phyloP scores from a whole-genome alignment of 345 rosid species.

The Boechera stricta region DNA sequence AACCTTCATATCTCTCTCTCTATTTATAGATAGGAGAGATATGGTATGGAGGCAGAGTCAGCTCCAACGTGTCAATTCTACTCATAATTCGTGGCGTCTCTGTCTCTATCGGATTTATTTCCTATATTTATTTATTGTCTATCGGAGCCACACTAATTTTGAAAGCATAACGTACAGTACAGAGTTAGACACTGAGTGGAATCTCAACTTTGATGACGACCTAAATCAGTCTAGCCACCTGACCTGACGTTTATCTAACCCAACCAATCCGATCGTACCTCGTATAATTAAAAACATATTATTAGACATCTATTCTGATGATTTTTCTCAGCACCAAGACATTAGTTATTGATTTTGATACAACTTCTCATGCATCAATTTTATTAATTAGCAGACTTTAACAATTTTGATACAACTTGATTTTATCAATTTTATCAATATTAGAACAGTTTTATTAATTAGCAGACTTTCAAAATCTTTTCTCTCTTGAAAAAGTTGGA shows the following conservation, averaged over 20 bases:
- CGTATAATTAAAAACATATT: too few species aligned
- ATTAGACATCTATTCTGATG: neutral
- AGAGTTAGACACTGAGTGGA: too few species aligned
- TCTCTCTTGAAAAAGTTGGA: neutral
- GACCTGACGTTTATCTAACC: neutral
- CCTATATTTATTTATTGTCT: neutral
- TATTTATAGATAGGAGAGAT: neutral
- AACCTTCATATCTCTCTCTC: slow-evolving; percentile 14
- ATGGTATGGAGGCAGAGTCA: slow-evolving; percentile 14
- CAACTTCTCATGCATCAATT: too few species aligned
- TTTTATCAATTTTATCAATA: too few species aligned
- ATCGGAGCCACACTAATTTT: neutral
- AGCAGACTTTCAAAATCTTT: neutral
- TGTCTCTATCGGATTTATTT: slow-evolving; percentile 11
- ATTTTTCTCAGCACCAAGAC: neutral
- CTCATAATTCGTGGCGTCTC: slow-evolving; percentile 26
- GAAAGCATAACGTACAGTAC: neutral
- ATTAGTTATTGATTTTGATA: neutral
- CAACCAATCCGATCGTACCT: neutral
- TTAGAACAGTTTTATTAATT: neutral
- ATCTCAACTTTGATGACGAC: neutral
- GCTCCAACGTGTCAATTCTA: slow-evolving; percentile 39
- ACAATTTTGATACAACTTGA: too few species aligned
- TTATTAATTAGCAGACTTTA: too few species aligned
- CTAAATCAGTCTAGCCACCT: slow-evolving; percentile 4